A percentile compares a stretch with the other conserved stretches of the same genome.
These are phyloP conservation scores for Diaporthe nobilis DNA, from an alignment of 2,329 filamentous ascomycete species.

Conservation along the genomic window DNA sequence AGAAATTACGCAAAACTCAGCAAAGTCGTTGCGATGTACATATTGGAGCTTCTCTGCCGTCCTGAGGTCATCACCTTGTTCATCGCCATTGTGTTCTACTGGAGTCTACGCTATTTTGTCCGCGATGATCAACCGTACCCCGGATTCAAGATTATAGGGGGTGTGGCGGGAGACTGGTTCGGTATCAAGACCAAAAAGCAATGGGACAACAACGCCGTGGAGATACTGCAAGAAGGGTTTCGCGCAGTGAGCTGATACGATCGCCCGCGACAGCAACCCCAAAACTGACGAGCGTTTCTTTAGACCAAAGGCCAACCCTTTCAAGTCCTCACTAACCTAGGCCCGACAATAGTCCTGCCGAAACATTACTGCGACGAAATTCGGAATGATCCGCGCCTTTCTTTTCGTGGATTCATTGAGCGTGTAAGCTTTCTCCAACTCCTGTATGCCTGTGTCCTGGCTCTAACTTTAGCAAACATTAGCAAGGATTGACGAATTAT, in stretches of 20 bases:
- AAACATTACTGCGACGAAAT: constrained; percentile 14
- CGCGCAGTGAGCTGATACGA: not conserved
- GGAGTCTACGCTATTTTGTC: not conserved
- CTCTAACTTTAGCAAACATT: not conserved
- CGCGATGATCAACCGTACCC: constrained; percentile 4
- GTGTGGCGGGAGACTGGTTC: not conserved
- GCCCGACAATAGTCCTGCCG: constrained; percentile 1
- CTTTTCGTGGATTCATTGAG: constrained; percentile 19
- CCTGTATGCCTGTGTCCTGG: not conserved
- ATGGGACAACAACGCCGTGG: not conserved
- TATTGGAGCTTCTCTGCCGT: not conserved
- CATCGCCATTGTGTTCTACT: not conserved
- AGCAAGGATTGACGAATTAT: constrained; percentile 1
- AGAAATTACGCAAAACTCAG: not conserved
- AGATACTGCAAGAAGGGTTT: constrained; percentile 5
- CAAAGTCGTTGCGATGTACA: not conserved
- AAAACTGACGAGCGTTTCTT: not conserved
- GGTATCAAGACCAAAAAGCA: not conserved
- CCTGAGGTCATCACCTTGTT: not conserved
- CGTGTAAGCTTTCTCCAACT: not conserved
- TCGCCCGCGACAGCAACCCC: not conserved
- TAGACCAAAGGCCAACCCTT: not conserved
- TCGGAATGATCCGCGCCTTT: constrained; percentile 3
- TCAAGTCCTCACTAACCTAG: constrained; percentile 11
- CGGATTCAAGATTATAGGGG: not conserved